Percentiles rank a stretch among this genome's conserved stretches.
Conservation (phyloP, 495 filamentous ascomycete species). For the Parachaetomium inaequale region DNA sequence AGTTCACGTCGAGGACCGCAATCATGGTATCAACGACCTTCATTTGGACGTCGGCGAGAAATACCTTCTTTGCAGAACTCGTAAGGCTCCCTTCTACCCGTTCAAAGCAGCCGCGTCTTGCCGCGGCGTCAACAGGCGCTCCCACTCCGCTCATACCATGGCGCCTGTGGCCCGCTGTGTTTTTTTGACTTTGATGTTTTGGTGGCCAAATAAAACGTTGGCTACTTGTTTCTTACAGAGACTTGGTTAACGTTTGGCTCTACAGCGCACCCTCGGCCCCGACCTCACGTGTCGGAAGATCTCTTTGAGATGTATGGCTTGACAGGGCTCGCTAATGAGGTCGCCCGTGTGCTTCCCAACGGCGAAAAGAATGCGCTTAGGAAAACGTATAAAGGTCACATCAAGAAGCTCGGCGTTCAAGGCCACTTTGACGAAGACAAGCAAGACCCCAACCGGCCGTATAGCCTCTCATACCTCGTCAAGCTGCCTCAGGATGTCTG, state of each 20-base stretch:
- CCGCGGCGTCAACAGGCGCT: neutral
- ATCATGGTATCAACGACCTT: conserved; percentile 52
- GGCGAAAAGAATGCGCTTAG: conserved; percentile 55
- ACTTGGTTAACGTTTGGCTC: conserved; percentile 49
- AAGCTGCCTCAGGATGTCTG: conserved; percentile 54
- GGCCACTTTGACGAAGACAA: conserved; percentile 53
- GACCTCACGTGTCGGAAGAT: conserved; percentile 45
- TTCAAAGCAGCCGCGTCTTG: conserved; percentile 6
- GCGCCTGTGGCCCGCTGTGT: conserved; percentile 8
- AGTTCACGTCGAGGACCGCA: conserved; percentile 51
- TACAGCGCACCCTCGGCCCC: conserved; percentile 45
- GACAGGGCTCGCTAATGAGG: conserved; percentile 47
- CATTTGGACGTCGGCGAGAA: conserved; percentile 55
- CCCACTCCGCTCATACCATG: conserved; percentile 9
- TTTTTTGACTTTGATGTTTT: conserved; percentile 1
- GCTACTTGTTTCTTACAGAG: conserved; percentile 18
- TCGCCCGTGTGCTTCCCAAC: conserved; percentile 52
- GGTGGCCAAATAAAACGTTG: neutral
- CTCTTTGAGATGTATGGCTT: conserved; percentile 51
- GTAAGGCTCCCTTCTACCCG: conserved; percentile 52
- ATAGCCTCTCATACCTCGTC: conserved; percentile 46
- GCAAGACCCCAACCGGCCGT: conserved; percentile 37
- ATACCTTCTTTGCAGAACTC: conserved; percentile 58
- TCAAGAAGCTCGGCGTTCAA: conserved; percentile 52
- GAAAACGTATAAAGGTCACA: conserved; percentile 58